Evolutionary conservation across 1,284 basidiomycete genomes (phyloP).

Genomic region (Athelia sp.): DNA sequence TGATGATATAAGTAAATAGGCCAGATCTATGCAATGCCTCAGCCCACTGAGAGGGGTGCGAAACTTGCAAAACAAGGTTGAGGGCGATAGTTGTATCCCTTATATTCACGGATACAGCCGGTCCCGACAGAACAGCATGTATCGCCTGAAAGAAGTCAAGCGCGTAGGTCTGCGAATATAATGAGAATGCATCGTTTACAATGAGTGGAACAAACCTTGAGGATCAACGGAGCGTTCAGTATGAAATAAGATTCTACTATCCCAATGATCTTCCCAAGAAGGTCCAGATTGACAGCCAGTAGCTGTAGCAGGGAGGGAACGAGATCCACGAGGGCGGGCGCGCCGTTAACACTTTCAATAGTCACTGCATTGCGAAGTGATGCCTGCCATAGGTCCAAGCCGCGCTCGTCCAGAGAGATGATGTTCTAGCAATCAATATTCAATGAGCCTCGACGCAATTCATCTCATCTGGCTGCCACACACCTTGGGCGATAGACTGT

Average conservation of each 20-base stretch:
- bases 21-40: slow-evolving; percentile 67
- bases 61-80: slow-evolving; percentile 54
- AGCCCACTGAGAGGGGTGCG: slow-evolving; percentile 61
- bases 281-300: slow-evolving; percentile 69
- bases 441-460: background rate
- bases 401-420: slow-evolving; percentile 77
- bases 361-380: slow-evolving; percentile 66
- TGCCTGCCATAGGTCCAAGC: slow-evolving; percentile 69
- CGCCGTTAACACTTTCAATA: slow-evolving; percentile 41
- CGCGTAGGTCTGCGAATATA: slow-evolving; percentile 38
- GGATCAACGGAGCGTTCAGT: slow-evolving; percentile 59
- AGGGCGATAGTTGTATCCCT: slow-evolving; percentile 53
- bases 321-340: slow-evolving; percentile 59
- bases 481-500: slow-evolving; percentile 66
- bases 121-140: slow-evolving; percentile 39
- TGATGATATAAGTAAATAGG: slow-evolving; percentile 57
- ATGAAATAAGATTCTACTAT: slow-evolving; percentile 83
- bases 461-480: slow-evolving; percentile 13
- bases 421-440: slow-evolving; percentile 44
- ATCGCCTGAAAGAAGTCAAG: slow-evolving; percentile 51
- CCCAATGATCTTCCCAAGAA: slow-evolving; percentile 60
- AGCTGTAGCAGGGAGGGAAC: slow-evolving; percentile 61
- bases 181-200: slow-evolving; percentile 1
- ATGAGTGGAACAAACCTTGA: slow-evolving; percentile 48
- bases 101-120: slow-evolving; percentile 47